Evolutionary conservation across 2,329 filamentous ascomycete species (phyloP), one percentile per base, ranked within the genome.

Genomic region (Nannizzia gypsea): DNA sequence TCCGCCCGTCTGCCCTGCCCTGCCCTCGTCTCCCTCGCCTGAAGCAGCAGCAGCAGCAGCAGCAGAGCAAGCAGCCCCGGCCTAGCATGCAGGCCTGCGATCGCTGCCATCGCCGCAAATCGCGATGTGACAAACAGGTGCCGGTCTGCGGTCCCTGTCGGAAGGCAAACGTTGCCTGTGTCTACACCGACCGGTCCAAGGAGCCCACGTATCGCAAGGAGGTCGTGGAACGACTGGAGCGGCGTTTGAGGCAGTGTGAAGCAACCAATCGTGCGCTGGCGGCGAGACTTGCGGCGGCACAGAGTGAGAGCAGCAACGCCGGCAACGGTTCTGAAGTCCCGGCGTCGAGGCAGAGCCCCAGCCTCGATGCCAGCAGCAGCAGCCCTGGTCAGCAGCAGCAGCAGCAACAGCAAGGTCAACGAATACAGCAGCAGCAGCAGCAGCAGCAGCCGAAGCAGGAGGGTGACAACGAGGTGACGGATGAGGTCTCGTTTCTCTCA

Each of bases 401-500:
- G 20, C 55, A 57, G 55, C 38, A 42, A 11, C 58, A 54, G 55
- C 36, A n/a, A 8, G n/a, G 13, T 2, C 40, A 22, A 9, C 54
- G 6, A 31, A 5, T 8, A 31, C 28, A 56, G 54, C 38, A 40
- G 31, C 54, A 52, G 8, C 48, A 40, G 55, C 58, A 42, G 17
- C 48, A 40, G 61, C 57, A 42, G 31, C 50, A 31, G 44, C 31
- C 56, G 44, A 38, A 59, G 24, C 54, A 56, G 20, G 60, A 61
- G 11, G 56, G 63, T 42, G 64, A 66, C n/a, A 64, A 66, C 13
- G 72, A 74, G 22, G 69, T 75, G 2, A 70, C 73, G 0, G 72
- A 72, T 28, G 72, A 77, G 59, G 73, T 77, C n/a, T 73, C 74
- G 0, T 73, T 73, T 59, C 66, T 77, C n/a, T 75, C 74, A 5